These are phyloP conservation scores for Centaurea solstitialis DNA, from an alignment of 129 eudicot genomes.

Conservation along the genomic window DNA sequence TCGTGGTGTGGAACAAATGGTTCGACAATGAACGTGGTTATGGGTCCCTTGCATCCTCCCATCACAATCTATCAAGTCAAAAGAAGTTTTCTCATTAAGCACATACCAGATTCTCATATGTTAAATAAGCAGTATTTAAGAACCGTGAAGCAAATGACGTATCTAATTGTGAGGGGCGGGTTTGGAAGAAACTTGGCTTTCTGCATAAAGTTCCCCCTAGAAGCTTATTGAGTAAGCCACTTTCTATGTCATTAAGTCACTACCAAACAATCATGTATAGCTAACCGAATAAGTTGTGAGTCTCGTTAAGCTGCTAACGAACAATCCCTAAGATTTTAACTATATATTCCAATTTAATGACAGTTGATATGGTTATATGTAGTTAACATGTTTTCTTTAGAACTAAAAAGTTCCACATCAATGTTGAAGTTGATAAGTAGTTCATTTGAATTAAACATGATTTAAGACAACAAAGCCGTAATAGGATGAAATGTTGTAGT, in stretches of 20 bases:
- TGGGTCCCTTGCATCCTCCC: conserved; percentile 96
- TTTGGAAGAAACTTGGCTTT: too few species aligned
- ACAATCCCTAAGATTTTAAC: too few species aligned
- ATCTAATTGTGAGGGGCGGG: background rate
- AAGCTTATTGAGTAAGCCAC: too few species aligned
- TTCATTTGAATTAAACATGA: background rate
- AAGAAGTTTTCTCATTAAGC: background rate
- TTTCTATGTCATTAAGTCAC: too few species aligned
- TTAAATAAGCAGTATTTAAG: background rate
- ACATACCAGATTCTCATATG: background rate
- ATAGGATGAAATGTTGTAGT: background rate
- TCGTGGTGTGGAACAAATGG: conserved; percentile 91
- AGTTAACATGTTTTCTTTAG: background rate
- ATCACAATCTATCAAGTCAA: conserved; percentile 71
- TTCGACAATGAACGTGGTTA: conserved; percentile 92
- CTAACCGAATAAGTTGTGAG: too few species aligned
- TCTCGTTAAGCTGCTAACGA: too few species aligned
- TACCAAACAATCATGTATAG: too few species aligned
- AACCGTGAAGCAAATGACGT: background rate
- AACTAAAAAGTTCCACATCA: background rate
- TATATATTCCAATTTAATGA: background rate
- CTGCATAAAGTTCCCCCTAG: too few species aligned
- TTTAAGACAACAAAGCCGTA: background rate
- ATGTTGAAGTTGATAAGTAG: background rate
- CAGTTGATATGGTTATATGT: background rate